These are phyloP conservation scores for Exserohilum turcica DNA, from an alignment of 2,329 filamentous ascomycete genomes.

Conservation along the genomic window DNA sequence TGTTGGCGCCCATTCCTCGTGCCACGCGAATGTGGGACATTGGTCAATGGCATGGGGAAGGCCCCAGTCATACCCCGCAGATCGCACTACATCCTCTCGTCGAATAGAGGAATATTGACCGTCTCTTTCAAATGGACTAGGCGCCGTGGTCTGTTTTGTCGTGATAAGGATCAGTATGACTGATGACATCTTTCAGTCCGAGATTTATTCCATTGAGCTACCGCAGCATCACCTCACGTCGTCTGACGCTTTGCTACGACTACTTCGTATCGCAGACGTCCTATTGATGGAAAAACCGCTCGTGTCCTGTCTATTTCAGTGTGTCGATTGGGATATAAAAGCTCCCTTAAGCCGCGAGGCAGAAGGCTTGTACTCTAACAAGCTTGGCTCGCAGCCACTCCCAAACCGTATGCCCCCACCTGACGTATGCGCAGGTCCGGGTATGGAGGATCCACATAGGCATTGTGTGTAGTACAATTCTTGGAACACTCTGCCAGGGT, in stretches of 20 bases:
- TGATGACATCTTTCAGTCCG: background rate
- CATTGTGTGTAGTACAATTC: conserved; percentile 8
- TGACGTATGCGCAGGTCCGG: conserved; percentile 14
- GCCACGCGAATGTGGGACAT: conserved; percentile 11
- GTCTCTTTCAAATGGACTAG: no score
- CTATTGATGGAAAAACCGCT: conserved; percentile 9
- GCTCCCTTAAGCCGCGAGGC: conserved; percentile 36
- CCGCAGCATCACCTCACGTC: background rate
- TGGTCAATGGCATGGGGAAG: background rate
- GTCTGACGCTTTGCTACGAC: background rate
- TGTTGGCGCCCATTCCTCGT: conserved; percentile 7
- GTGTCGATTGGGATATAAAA: conserved; percentile 14
- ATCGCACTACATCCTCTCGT: background rate
- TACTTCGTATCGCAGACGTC: background rate
- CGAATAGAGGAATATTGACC: no score
- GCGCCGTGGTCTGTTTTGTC: no score
- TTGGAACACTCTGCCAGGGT: background rate
- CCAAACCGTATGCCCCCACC: conserved; percentile 13
- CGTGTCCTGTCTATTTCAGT: background rate
- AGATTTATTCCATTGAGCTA: background rate
- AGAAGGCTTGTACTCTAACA: conserved; percentile 22
- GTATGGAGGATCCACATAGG: conserved; percentile 13
- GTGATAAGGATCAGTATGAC: no score
- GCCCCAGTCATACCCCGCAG: background rate
- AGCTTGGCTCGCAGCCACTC: conserved; percentile 19